These are phyloP conservation scores for Physcia stellaris DNA, from an alignment of 495 filamentous ascomycete genomes.

Conservation along the genomic window DNA sequence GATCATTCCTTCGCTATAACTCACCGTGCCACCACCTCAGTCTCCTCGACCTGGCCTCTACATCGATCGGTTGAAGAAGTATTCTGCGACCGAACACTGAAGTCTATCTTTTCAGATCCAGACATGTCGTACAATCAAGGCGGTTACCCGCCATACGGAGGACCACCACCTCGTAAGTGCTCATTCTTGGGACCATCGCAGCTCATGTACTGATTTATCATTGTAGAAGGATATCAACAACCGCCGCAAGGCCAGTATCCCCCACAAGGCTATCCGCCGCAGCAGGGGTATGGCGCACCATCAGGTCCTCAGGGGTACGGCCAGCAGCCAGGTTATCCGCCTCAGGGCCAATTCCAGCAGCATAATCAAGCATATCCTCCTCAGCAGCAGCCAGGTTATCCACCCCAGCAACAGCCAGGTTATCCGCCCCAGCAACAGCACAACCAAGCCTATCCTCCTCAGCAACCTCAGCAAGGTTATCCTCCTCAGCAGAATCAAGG, in stretches of 20 bases:
- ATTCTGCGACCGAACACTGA: no score
- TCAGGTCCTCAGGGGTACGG: conserved; percentile 7
- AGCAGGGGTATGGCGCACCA: conserved; percentile 6
- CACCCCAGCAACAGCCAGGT: conserved; percentile 16
- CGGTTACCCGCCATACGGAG: no score
- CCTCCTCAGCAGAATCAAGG: conserved; percentile 15
- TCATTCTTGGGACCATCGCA: no score
- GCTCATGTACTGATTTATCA: no score
- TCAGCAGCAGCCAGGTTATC: conserved; percentile 16
- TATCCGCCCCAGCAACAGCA: conserved; percentile 17
- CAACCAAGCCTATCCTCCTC: conserved; percentile 16
- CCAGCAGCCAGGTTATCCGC: conserved; percentile 7
- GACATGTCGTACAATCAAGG: no score
- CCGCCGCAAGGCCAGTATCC: conserved; percentile 10
- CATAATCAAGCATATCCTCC: conserved; percentile 14
- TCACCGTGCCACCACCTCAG: no score
- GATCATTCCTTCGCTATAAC: no score
- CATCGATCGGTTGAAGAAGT: no score
- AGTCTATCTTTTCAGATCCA: no score
- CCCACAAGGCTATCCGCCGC: conserved; percentile 11
- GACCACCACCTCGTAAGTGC: no score
- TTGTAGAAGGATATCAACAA: conserved; percentile 11
- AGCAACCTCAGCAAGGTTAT: conserved; percentile 17
- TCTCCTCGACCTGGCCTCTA: no score
- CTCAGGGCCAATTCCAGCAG: conserved; percentile 10